These are phyloP conservation scores for Discostella pseudostelligera DNA, from an alignment of 108 stramenopile genomes.

Conservation along the genomic window DNA sequence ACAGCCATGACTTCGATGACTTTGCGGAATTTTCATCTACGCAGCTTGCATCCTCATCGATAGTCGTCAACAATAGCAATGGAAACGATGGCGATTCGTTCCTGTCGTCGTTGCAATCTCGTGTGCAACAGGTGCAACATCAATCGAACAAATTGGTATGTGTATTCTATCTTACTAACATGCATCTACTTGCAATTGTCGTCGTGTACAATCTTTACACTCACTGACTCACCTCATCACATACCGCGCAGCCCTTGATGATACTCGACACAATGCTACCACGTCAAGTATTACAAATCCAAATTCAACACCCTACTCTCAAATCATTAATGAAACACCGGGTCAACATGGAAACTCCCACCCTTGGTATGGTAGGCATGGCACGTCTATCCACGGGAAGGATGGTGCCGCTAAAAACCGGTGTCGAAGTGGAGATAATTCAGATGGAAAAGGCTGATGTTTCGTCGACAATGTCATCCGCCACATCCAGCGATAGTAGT, in stretches of 20 bases:
- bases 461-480: not conserved
- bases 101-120: conserved; percentile 7
- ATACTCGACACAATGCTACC: conserved; percentile 75
- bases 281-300: conserved; percentile 61
- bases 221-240: not conserved
- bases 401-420: conserved; percentile 49
- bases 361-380: conserved; percentile 67
- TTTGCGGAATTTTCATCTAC: conserved; percentile 6
- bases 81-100: not conserved
- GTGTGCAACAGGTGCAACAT: conserved; percentile 2
- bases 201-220: too few relatives aligned
- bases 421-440: conserved; percentile 64
- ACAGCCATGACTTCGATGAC: conserved; percentile 1
- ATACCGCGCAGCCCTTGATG: conserved; percentile 44
- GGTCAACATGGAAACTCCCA: conserved; percentile 50
- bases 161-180: not conserved
- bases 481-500: not conserved
- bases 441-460: conserved; percentile 42
- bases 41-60: not conserved
- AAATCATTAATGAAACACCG: conserved; percentile 56
- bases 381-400: conserved; percentile 44
- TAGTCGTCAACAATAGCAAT: not conserved
- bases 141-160: conserved; percentile 5
- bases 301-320: conserved; percentile 56
- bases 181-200: not conserved